A percentile compares a stretch with the other conserved stretches of the same genome.
Conservation (phyloP, 306 rosid genomes). For the Phaseolus lunatus region DNA sequence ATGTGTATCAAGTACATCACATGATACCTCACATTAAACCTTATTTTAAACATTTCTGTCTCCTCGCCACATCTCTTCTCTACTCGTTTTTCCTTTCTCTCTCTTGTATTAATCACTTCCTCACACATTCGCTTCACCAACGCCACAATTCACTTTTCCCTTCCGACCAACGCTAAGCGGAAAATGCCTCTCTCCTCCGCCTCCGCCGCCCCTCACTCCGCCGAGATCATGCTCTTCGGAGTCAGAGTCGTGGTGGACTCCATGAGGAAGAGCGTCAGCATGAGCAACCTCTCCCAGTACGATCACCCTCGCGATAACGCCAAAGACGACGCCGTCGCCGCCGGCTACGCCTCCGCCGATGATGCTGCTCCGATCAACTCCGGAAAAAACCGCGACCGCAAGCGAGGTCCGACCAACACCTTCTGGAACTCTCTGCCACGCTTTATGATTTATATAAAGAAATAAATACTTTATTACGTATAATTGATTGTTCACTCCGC, state of each 20-base stretch:
- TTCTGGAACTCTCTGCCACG: background rate
- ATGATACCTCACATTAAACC: background rate
- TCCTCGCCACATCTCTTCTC: background rate
- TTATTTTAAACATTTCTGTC: background rate
- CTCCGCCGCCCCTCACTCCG: constrained; percentile 38
- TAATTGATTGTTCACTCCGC: background rate
- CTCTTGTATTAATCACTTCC: constrained; percentile 8
- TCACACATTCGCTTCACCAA: background rate
- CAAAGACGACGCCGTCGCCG: constrained; percentile 49
- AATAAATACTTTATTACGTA: background rate
- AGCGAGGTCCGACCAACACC: constrained; percentile 70
- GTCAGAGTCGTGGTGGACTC: constrained; percentile 80
- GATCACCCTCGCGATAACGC: constrained; percentile 57
- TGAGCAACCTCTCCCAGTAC: constrained; percentile 86
- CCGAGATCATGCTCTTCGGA: constrained; percentile 83
- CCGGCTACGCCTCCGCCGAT: constrained; percentile 81
- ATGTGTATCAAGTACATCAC: constrained; percentile 23
- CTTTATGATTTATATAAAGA: background rate
- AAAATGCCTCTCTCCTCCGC: constrained; percentile 50
- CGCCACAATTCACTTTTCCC: background rate
- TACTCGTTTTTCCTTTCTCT: background rate
- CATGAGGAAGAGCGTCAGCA: constrained; percentile 85
- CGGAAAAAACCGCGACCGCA: constrained; percentile 65
- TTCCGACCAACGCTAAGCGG: background rate
- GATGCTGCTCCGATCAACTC: constrained; percentile 61